Evolutionary conservation across 2,329 filamentous ascomycete genomes (phyloP), one percentile per base, ranked within the genome.

Genomic region (Cercospora nicotianae): DNA sequence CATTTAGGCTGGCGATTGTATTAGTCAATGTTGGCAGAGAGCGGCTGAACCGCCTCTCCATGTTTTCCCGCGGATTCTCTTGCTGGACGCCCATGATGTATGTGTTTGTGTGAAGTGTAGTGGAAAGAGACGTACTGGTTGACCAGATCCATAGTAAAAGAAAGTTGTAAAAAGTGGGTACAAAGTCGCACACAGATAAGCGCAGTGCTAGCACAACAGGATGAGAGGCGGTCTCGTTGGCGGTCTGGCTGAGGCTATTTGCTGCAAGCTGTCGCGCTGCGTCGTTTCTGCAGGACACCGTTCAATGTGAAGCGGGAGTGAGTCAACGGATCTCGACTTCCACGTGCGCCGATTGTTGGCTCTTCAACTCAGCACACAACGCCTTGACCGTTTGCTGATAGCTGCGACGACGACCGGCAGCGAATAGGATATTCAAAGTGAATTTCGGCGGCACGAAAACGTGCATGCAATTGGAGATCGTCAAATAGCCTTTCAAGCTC

Each of bases 1-100:
- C 94, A 85, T 95, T 93, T 79, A 97, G 87, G 84, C 93, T 96
- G 73, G 74, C 75, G 65, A 78, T 65, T 20, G 75, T 66, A 78
- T 80, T 76, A 80, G 79, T 81, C 73, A 81, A 71, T 58, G 68
- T 67, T 31, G 73, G 72, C 74, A 79, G 39, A 76, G 80, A 68
- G 60, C 72, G 71, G 61, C 64, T 69, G 60, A 67, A 73, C 28
- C 73, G 67, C 62, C 73, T 64, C 61, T 64, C 65, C 16, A 66
- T 33, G 26, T 18, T 39, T 10, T 45, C 33, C 7, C 58, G 28
- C 42, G 28, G 31, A 51, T 42, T 31, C n/a, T 61, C 39, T 61
- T 65, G 55, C 8, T 64, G 20, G n/a, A 60, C 62, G 66, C 42
- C 64, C 64, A 65, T 65, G 36, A 23, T 36, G 18, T 42, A 51